Base-by-base conservation (phyloP, 192 early-diverging fungal species). In the Backusella morwellensis region DNA sequence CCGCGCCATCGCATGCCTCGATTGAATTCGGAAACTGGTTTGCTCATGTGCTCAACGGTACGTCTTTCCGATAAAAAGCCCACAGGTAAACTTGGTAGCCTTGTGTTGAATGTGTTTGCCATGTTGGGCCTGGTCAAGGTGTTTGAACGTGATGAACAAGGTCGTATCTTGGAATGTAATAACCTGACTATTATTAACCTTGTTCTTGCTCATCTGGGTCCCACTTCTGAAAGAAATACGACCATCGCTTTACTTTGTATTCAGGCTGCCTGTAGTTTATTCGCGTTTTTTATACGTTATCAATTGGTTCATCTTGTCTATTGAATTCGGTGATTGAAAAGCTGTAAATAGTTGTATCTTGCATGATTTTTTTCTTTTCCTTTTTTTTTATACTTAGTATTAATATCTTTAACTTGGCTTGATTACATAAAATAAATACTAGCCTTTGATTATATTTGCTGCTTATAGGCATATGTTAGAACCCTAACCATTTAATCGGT, bases 111-210 rank as follows among this genome's bases (percentile, higher is more conserved):
- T 4, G 11, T 93, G 8, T 82, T 93, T 4, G 81, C 87, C 47
- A 6, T 77, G 6, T 44, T 93, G 1, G 79, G 86, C 0, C 80
- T 94, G 68, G 82, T 84, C 1, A 75, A 90, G 12, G 85, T 93
- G 26, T 75, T 76, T n/a, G 83, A 89, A 35, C 84, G 89, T 38
- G 66, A 85, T 29, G 77, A 83, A 68, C 83, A 84, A 2, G 86
- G 87, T 3, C 74, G 85, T 32, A 80, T 85, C 0, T 50, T 91
- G 19, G 88, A 90, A 69, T 86, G 90, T 81, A 98, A 92, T 77
- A 99, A 99, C 80, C 85, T 99, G 40, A 99, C 98, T 0, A 80
- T 99, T 35, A 87, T 99, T 29, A 99, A 98, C 77, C 80, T 97
- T 19, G 81, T 98, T 70, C 85, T 99, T n/a, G 88, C 97, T 29